These are phyloP conservation scores for Rhodotorula sp. DNA, from an alignment of 1,284 basidiomycete genomes.

Conservation along the genomic window DNA sequence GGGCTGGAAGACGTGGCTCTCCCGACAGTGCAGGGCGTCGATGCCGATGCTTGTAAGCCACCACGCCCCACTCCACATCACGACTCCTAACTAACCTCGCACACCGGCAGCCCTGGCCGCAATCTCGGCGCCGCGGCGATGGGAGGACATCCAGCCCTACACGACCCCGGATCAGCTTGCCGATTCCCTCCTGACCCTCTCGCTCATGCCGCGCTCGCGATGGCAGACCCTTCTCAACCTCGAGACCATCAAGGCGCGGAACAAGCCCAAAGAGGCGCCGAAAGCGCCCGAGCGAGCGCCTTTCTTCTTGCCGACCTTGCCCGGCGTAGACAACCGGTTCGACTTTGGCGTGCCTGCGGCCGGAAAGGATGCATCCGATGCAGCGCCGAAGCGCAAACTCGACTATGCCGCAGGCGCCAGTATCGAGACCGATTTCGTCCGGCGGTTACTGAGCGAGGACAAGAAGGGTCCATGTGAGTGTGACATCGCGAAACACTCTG, in stretches of 20 bases:
- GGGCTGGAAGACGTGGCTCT: conserved; percentile 63
- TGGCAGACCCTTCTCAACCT: conserved; percentile 97
- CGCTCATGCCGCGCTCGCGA: conserved; percentile 82
- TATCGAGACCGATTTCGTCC: conserved; percentile 70
- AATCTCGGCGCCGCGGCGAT: conserved; percentile 27
- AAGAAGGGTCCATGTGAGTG: conserved; percentile 67
- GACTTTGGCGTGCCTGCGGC: conserved; percentile 52
- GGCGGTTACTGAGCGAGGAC: conserved; percentile 62
- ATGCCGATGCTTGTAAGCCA: conserved; percentile 52
- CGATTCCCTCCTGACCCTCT: conserved; percentile 83
- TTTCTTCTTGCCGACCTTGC: conserved; percentile 90
- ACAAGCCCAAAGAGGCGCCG: conserved; percentile 92
- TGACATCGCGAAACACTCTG: background rate
- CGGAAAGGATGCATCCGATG: conserved; percentile 47
- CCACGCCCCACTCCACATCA: background rate
- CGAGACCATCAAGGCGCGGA: conserved; percentile 90
- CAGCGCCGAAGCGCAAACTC: conserved; percentile 56
- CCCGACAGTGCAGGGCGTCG: conserved; percentile 77
- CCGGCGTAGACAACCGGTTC: conserved; percentile 78
- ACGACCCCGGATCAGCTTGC: conserved; percentile 80
- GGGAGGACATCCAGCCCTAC: conserved; percentile 59
- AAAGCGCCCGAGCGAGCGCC: conserved; percentile 93
- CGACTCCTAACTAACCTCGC: background rate
- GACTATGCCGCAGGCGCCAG: conserved; percentile 57
- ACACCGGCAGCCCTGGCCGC: conserved; percentile 26